Base-by-base conservation (phyloP, 768 basidiomycete genomes). In the Phaeotremella fagi region DNA sequence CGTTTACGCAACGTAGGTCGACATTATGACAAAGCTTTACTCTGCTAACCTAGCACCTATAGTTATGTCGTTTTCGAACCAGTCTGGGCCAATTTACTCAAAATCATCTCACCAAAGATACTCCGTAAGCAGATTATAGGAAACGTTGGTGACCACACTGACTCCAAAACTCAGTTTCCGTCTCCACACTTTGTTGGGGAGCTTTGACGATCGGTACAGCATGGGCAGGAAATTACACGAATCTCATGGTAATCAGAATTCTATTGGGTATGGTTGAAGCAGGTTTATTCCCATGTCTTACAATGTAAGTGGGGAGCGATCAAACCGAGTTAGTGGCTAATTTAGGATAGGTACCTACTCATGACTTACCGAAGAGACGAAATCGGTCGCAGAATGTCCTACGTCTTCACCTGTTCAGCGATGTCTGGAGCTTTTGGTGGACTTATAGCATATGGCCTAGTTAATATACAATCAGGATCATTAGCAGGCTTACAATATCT, bases 381-480 rank as follows among this genome's bases (percentile, higher is more conserved):
- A 35, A 48, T 49, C 28, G 57, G 54, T 20, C 51, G 51, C 15
- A 54, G 60, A n/a, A 56, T 60, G 52, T 86, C 85, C 1, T 82
- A 86, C 62, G 88, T 86, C 85, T 89, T 88, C 55, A 85, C 85
- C 7, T 89, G 88, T 66, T 86, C 87, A 3, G 86, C 87, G 2
- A 82, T 87, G 3, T 85, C 88, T 3, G 87, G 87, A 22, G 88
- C 88, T 3, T 88, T 88, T 53, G 86, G 87, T n/a, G 88, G 88
- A n/a, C 75, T 89, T 38, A 81, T 90, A 35, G 87, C 88, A 1
- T 89, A 85, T 58, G 88, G 87, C 1, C 77, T 89, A 6, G 84
- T 87, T 61, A 79, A 87, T 60, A 71, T 85, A 26, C 66, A 76
- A 9, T 77, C 82, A 53, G 58, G 58, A 0, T 43, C 44, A 16